Conservation (phyloP, 2,329 filamentous ascomycete species). For the Fusarium goolgardi region DNA sequence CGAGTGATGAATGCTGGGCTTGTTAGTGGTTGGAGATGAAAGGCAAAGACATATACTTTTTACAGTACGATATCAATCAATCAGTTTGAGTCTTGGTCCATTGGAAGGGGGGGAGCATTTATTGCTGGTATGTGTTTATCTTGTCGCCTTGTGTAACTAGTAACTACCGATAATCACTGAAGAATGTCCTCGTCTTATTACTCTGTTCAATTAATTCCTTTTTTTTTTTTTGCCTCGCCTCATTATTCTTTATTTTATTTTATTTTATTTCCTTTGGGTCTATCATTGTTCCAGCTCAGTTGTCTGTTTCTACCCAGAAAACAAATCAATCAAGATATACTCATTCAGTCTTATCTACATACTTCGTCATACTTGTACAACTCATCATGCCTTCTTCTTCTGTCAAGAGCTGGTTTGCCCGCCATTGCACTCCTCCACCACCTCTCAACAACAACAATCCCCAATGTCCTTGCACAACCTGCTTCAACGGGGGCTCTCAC, state of each 20-base stretch:
- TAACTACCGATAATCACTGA: background rate
- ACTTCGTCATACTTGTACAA: background rate
- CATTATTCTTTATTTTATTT: conserved; percentile 1
- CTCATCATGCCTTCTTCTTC: conserved; percentile 51
- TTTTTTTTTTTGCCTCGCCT: background rate
- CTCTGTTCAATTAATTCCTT: background rate
- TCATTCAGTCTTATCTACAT: background rate
- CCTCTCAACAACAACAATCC: conserved; percentile 51
- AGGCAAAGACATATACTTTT: conserved; percentile 44
- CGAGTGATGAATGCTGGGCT: conserved; percentile 15
- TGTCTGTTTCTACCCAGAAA: conserved; percentile 2
- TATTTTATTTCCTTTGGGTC: background rate
- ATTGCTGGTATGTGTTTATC: background rate
- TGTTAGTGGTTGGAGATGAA: conserved; percentile 30
- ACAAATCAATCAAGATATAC: background rate
- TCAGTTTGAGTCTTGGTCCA: conserved; percentile 1
- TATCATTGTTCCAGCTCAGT: background rate
- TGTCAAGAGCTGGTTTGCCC: conserved; percentile 54
- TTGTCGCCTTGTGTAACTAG: background rate
- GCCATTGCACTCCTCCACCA: conserved; percentile 55
- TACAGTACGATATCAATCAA: conserved; percentile 33
- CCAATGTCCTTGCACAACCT: conserved; percentile 53
- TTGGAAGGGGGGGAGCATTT: conserved; percentile 4
- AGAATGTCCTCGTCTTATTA: background rate
- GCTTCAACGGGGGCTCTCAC: conserved; percentile 48